A percentile compares a stretch with the other conserved stretches of the same genome.
These are phyloP conservation scores for Nemania diffusa DNA, from an alignment of 2,329 filamentous ascomycete species.

Conservation along the genomic window DNA sequence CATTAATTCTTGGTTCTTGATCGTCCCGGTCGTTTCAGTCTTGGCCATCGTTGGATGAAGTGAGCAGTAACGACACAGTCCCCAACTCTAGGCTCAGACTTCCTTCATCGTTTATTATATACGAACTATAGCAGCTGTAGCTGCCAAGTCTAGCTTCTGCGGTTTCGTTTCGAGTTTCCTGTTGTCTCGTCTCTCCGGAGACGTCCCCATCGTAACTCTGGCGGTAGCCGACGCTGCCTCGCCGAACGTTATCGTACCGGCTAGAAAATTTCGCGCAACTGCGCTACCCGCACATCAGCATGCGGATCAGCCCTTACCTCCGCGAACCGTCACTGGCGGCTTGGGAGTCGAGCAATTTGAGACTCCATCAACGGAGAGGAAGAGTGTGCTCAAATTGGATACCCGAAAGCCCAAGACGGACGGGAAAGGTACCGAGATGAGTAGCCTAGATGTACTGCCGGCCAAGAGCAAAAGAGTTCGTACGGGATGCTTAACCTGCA, in stretches of 20 bases:
- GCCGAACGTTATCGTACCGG: conserved; percentile 50
- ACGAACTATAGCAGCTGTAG: conserved; percentile 24
- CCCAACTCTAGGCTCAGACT: background rate
- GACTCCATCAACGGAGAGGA: conserved; percentile 45
- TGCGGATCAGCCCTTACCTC: conserved; percentile 47
- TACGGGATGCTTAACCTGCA: conserved; percentile 90
- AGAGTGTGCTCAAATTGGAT: conserved; percentile 37
- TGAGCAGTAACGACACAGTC: conserved; percentile 12
- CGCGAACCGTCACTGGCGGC: conserved; percentile 47
- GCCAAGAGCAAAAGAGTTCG: conserved; percentile 84
- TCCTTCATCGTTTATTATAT: background rate
- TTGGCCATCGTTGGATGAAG: background rate
- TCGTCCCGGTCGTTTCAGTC: conserved; percentile 3
- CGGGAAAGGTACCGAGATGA: conserved; percentile 41
- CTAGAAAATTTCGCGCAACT: conserved; percentile 49
- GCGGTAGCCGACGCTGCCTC: conserved; percentile 50
- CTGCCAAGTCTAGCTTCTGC: conserved; percentile 26
- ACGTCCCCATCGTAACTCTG: conserved; percentile 48
- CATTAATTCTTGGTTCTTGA: conserved; percentile 21
- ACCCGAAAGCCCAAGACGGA: conserved; percentile 34
- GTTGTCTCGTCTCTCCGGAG: conserved; percentile 39
- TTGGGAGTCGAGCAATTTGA: conserved; percentile 43
- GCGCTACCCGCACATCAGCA: conserved; percentile 47
- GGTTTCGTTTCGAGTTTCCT: conserved; percentile 15
- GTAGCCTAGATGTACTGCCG: conserved; percentile 42